Conservation (phyloP, 164 flowering plant genomes). For the Berberis vulgaris region DNA sequence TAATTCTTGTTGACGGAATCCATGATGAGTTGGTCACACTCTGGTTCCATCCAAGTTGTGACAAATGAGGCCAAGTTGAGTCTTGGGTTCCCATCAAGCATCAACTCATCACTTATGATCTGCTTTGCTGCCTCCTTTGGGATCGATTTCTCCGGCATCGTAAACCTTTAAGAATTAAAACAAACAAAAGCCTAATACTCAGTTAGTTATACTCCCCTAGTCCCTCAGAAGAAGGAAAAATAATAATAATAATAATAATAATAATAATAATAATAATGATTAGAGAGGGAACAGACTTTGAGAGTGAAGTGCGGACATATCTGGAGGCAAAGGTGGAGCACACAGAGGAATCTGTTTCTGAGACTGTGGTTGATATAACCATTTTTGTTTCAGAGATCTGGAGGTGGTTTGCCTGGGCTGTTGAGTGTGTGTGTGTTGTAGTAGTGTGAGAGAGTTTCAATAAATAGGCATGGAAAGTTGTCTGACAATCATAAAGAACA, state of each 20-base stretch:
- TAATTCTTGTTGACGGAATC: constrained; percentile 62
- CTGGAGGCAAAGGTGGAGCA: constrained; percentile 58
- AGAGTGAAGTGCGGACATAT: constrained; percentile 37
- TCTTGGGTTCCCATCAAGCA: constrained; percentile 76
- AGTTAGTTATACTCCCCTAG: no score
- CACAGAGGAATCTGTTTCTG: constrained; percentile 8
- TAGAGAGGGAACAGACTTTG: constrained; percentile 21
- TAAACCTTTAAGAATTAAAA: constrained; percentile 23
- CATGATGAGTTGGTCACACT: constrained; percentile 60
- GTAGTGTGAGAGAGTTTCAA: no score
- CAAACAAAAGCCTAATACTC: not conserved
- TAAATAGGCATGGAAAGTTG: no score
- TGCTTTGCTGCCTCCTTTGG: constrained; percentile 78
- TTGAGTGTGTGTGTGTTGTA: no score
- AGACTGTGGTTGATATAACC: no score
- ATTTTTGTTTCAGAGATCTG: no score
- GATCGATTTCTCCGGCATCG: constrained; percentile 45
- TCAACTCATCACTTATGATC: constrained; percentile 60
- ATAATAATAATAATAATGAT: not conserved
- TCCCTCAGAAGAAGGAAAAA: not conserved
- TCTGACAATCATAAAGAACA: no score
- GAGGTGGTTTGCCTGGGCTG: no score
- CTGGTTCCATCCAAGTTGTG: constrained; percentile 90
- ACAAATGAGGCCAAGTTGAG: constrained; percentile 70
- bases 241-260: not conserved